These are phyloP conservation scores for Pisolithus albus DNA, from an alignment of 768 basidiomycete genomes.

Conservation along the genomic window DNA sequence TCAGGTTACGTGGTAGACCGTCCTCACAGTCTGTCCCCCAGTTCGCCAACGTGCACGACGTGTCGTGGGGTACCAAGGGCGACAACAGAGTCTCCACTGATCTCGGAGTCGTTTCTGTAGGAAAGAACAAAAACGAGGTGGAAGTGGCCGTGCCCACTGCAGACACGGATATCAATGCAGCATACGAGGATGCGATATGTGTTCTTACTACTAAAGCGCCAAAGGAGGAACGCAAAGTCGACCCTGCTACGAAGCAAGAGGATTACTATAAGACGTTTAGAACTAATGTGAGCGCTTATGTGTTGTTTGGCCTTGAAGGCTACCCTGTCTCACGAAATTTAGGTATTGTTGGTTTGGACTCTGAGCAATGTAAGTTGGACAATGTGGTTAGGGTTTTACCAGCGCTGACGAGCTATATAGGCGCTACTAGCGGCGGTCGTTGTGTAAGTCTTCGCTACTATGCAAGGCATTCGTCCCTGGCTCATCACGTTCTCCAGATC, in stretches of 20 bases:
- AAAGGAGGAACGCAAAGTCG: slow-evolving; percentile 57
- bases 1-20: not conserved
- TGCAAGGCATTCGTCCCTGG: not conserved
- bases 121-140: slow-evolving; percentile 69
- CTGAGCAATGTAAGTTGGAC: slow-evolving; percentile 60
- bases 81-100: slow-evolving; percentile 83
- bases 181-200: slow-evolving; percentile 88
- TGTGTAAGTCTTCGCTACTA: slow-evolving; percentile 40
- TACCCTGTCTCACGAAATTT: slow-evolving; percentile 7
- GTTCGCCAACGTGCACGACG: slow-evolving; percentile 87
- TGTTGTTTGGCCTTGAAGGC: not conserved
- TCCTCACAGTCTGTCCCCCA: slow-evolving; percentile 19
- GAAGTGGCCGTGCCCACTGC: slow-evolving; percentile 81
- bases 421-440: slow-evolving; percentile 70
- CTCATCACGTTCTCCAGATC: slow-evolving; percentile 4
- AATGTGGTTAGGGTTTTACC: slow-evolving; percentile 17
- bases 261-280: slow-evolving; percentile 87
- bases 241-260: slow-evolving; percentile 60
- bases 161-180: slow-evolving; percentile 81
- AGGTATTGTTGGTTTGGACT: slow-evolving; percentile 83
- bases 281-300: slow-evolving; percentile 55
- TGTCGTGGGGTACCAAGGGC: slow-evolving; percentile 95
- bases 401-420: slow-evolving; percentile 26
- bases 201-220: slow-evolving; percentile 74
- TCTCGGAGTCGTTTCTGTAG: slow-evolving; percentile 71